Base-by-base conservation (phyloP, 768 basidiomycete genomes). In the Trametes punicea region DNA sequence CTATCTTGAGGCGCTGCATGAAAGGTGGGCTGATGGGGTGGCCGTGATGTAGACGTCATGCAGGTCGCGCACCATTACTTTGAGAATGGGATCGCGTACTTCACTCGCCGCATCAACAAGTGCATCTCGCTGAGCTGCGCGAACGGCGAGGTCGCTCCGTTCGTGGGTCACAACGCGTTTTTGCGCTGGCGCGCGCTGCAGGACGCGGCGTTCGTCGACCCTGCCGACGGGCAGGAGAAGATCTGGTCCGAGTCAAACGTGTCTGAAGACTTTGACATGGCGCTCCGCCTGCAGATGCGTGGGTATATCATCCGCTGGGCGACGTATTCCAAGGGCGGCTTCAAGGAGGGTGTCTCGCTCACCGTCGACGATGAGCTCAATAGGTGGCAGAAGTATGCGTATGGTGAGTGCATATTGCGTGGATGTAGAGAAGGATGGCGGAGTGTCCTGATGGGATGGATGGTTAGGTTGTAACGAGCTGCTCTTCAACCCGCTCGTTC, bases 331-430 rank as follows among this genome's bases (percentile, higher is more conserved):
- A 78, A 85, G 36, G 84, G 90, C 46, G 86, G 80, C 5, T 95
- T 94, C 76, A 89, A 93, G 73, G 93, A 96, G 69, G 93, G 93
- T 58, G 93, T 96, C 16, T 90, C 88, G 0, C 77, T 96, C 16
- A 93, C 93, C 0, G 84, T 85, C 44, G 91, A 93, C 55, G 93
- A 96, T 64, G 93, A 96, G 70, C 74, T 95, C 13, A 94, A 93
- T 65, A 74, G 93, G 5, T 96, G 93, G 93, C 90, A 94, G 62
- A 96, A 94, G 69, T 91, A 90, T 63, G 79, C 87, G 0, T 90
- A 87, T 69, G 88, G 85, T 80, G 56, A 48, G 77, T 70, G 16
- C n/a, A n/a, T 51, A 13, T 51, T 4, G 2, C 27, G 13, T 15
- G 18, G 11, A 16, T 9, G 45, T 23, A 11, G 18, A 25, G 25